Conservation (phyloP, 306 rosid species). For the Oemleria cerasiformis region DNA sequence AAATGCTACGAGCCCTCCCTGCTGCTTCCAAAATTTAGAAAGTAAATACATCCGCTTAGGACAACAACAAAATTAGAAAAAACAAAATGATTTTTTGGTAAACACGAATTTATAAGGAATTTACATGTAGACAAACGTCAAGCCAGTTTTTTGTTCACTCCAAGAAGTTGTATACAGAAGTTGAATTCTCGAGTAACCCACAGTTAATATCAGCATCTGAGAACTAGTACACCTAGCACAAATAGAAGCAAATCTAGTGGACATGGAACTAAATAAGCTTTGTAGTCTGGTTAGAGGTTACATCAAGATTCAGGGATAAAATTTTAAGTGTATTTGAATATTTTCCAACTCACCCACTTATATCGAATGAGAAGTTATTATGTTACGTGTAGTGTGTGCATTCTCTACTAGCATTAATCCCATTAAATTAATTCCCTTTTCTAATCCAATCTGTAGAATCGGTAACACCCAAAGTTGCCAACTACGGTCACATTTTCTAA, state of each 20-base stretch:
- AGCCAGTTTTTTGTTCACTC: not conserved
- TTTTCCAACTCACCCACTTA: not conserved
- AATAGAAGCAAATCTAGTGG: not conserved
- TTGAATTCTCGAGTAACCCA: not conserved
- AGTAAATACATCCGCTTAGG: not conserved
- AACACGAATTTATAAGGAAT: not conserved
- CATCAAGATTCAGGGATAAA: not conserved
- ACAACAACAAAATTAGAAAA: not conserved
- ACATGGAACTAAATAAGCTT: not conserved
- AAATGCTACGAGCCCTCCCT: conserved; percentile 52
- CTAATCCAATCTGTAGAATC: not conserved
- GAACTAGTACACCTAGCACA: not conserved
- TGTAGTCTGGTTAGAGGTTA: not conserved
- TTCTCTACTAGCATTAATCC: not conserved
- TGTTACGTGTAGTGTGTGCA: not conserved
- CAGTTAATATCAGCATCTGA: not conserved
- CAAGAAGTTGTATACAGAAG: not conserved
- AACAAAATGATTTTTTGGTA: not conserved
- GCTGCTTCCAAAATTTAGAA: not conserved
- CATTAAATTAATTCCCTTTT: not conserved
- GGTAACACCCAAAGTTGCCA: not conserved
- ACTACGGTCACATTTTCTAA: not conserved
- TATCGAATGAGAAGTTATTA: conserved; percentile 4
- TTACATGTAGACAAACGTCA: not conserved
- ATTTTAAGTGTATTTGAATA: not conserved